Evolutionary conservation across 805 yeast genomes (phyloP).

Genomic region (Candida maesae): DNA sequence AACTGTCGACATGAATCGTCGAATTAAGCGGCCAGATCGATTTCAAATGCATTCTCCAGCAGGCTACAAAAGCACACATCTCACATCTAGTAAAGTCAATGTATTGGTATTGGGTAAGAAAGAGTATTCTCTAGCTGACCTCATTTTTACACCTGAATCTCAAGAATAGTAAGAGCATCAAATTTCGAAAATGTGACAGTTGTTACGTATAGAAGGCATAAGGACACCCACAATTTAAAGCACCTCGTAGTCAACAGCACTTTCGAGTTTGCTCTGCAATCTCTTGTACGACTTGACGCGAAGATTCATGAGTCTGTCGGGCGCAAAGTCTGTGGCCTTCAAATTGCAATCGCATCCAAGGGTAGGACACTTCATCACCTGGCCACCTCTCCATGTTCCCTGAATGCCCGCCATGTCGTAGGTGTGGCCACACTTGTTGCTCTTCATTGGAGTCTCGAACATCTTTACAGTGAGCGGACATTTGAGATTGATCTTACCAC

Average conservation of each 20-base stretch:
- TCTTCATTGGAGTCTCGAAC: slow-evolving; percentile 53
- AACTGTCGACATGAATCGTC: too few relatives aligned
- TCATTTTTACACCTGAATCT: too few relatives aligned
- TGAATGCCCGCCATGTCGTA: slow-evolving; percentile 49
- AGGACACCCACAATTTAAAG: slow-evolving; percentile 7
- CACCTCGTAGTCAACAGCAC: slow-evolving; percentile 12
- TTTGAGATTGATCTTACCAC: slow-evolving; percentile 63
- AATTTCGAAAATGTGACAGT: too few relatives aligned
- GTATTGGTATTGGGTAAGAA: too few relatives aligned
- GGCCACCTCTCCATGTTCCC: slow-evolving; percentile 28
- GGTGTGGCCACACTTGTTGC: slow-evolving; percentile 56
- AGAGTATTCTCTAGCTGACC: too few relatives aligned
- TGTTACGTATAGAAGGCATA: too few relatives aligned
- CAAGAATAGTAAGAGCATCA: too few relatives aligned
- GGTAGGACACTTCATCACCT: slow-evolving; percentile 54
- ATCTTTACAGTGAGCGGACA: slow-evolving; percentile 62
- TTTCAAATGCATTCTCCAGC: too few relatives aligned
- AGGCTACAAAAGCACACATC: too few relatives aligned
- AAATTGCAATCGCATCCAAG: slow-evolving; percentile 41
- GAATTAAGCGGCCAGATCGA: too few relatives aligned
- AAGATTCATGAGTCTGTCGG: slow-evolving; percentile 52
- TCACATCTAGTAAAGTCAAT: too few relatives aligned
- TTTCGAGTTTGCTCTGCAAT: slow-evolving; percentile 16
- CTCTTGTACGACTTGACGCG: slow-evolving; percentile 42
- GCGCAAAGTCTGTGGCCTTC: slow-evolving; percentile 33